These are phyloP conservation scores for Curvularia sp. DNA, from an alignment of 2,329 filamentous ascomycete species.

Conservation along the genomic window DNA sequence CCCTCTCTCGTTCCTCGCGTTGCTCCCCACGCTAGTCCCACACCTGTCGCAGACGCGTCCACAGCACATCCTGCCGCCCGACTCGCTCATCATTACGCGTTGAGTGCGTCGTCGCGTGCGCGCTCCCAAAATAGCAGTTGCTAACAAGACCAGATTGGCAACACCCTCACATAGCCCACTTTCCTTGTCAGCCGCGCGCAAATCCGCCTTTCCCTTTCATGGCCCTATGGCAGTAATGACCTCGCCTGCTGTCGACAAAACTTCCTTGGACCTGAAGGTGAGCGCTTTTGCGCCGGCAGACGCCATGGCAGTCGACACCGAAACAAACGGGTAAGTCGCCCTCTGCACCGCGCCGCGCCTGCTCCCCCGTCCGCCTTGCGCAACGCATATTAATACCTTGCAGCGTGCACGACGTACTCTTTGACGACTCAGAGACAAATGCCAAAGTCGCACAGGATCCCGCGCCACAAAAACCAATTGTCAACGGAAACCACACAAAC, in stretches of 20 bases:
- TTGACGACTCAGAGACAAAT: constrained; percentile 42
- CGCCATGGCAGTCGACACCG: constrained; percentile 61
- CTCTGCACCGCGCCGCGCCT: constrained; percentile 23
- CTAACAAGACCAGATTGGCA: constrained; percentile 28
- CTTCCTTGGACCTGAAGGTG: constrained; percentile 60
- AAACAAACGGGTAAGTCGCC: constrained; percentile 67
- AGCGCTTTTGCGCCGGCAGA: constrained; percentile 56
- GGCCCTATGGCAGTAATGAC: constrained; percentile 53
- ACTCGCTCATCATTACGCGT: constrained; percentile 27
- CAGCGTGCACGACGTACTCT: constrained; percentile 48
- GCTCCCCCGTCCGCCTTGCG: constrained; percentile 20
- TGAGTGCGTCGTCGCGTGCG: constrained; percentile 27
- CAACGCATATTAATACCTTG: constrained; percentile 22
- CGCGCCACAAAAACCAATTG: constrained; percentile 34
- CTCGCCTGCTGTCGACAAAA: constrained; percentile 47
- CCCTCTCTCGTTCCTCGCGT: constrained; percentile 25
- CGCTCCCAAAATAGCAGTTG: constrained; percentile 18
- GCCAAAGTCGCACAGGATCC: constrained; percentile 26
- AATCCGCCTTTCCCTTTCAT: constrained; percentile 39
- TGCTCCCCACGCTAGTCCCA: constrained; percentile 32
- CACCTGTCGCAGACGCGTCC: constrained; percentile 24
- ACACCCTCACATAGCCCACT: constrained; percentile 17
- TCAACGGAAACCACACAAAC: constrained; percentile 43
- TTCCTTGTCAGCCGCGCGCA: constrained; percentile 32
- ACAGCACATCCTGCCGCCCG: constrained; percentile 8